These are phyloP conservation scores for Alternaria viburni DNA, from an alignment of 2,329 filamentous ascomycete species.

Conservation along the genomic window DNA sequence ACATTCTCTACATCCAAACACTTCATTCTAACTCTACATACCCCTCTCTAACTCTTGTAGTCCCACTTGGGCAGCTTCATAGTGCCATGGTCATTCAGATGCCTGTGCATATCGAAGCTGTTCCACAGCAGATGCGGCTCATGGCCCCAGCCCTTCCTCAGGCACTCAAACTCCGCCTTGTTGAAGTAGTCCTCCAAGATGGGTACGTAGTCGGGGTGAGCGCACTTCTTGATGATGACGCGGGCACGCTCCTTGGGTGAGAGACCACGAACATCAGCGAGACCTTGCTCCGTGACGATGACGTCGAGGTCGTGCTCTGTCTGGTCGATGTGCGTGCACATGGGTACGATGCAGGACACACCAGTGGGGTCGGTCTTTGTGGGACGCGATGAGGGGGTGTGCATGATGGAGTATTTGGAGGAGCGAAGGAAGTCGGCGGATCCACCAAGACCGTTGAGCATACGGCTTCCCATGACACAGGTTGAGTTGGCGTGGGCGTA, in stretches of 20 bases:
- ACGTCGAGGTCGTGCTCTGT: slow-evolving; percentile 92
- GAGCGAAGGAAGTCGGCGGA: slow-evolving; percentile 81
- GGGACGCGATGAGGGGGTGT: slow-evolving; percentile 82
- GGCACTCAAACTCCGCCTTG: slow-evolving; percentile 83
- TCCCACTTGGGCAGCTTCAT: slow-evolving; percentile 82
- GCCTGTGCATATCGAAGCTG: slow-evolving; percentile 87
- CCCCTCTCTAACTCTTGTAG: slow-evolving; percentile 24
- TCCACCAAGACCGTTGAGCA: slow-evolving; percentile 85
- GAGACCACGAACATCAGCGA: slow-evolving; percentile 84
- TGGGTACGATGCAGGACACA: slow-evolving; percentile 87
- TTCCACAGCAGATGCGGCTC: slow-evolving; percentile 89
- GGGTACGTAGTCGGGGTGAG: slow-evolving; percentile 82
- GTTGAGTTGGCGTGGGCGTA: slow-evolving; percentile 93
- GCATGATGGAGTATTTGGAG: slow-evolving; percentile 90
- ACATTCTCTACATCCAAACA: background rate
- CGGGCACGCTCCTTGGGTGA: slow-evolving; percentile 79
- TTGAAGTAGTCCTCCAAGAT: slow-evolving; percentile 85
- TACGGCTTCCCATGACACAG: slow-evolving; percentile 85
- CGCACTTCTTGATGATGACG: slow-evolving; percentile 86
- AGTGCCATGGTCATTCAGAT: slow-evolving; percentile 79
- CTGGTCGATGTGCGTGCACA: slow-evolving; percentile 91
- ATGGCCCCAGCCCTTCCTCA: slow-evolving; percentile 86
- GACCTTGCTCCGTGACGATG: slow-evolving; percentile 78
- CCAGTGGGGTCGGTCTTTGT: slow-evolving; percentile 83
- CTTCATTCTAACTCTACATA: background rate